Conservation (phyloP, 306 rosid species). For the Neltuma alba region DNA sequence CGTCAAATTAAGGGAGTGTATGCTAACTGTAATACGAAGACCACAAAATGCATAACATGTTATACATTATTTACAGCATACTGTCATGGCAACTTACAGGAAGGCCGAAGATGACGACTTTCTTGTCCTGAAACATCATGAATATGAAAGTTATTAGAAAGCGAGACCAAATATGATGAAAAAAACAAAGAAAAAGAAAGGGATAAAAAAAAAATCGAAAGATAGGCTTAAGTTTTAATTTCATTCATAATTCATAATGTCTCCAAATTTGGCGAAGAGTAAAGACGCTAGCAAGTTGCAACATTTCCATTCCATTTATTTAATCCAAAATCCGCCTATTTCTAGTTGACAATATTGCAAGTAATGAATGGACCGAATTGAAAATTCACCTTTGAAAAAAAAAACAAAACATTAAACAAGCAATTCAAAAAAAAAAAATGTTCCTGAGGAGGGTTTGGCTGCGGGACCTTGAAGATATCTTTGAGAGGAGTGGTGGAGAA, state of each 20-base stretch:
- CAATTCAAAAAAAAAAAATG: not conserved
- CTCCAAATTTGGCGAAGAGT: not conserved
- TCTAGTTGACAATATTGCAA: not conserved
- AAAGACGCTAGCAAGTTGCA: not conserved
- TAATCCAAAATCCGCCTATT: not conserved
- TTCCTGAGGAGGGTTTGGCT: too few relatives aligned
- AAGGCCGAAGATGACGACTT: conserved; percentile 91
- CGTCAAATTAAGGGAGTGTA: not conserved
- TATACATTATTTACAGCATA: not conserved
- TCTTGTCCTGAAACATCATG: conserved; percentile 66
- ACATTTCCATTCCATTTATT: not conserved
- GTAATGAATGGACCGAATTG: not conserved
- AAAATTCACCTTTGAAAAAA: not conserved
- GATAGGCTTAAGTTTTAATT: not conserved
- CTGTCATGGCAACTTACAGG: conserved; percentile 63
- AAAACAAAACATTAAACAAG: not conserved
- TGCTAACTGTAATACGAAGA: not conserved
- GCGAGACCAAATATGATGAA: conserved; percentile 1
- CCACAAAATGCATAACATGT: not conserved
- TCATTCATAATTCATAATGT: not conserved
- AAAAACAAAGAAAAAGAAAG: not conserved
- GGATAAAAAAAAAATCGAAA: not conserved
- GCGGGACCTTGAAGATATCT: conserved; percentile 79
- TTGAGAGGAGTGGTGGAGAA: conserved; percentile 84
- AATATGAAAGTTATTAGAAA: not conserved